A percentile compares a stretch with the other conserved stretches of the same genome.
phyloP scores from a whole-genome alignment of 257 asterid genomes.

The Cruciata laevipes region DNA sequence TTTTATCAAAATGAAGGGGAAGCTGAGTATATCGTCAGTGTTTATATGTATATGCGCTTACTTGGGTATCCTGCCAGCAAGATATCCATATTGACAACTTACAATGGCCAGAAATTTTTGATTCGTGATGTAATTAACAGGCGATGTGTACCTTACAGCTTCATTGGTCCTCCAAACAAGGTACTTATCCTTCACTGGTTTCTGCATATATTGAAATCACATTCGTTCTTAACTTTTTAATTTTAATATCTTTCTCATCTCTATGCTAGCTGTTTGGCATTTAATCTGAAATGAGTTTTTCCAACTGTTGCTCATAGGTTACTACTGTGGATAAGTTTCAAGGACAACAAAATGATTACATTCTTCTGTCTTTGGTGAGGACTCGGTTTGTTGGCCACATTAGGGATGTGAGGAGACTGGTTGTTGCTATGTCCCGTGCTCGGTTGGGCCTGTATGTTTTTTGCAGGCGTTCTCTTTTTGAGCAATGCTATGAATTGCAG shows the following conservation, averaged over 20 bases:
- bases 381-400: conserved; percentile 99
- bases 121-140: conserved; percentile 93
- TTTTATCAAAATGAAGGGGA: conserved; percentile 99
- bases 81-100: conserved; percentile 91
- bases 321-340: conserved; percentile 96
- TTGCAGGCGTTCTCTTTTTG: conserved; percentile 88
- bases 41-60: conserved; percentile 92
- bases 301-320: conserved; percentile 42
- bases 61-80: conserved; percentile 94
- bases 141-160: conserved; percentile 83
- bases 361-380: conserved; percentile 84
- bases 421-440: conserved; percentile 99
- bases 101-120: conserved; percentile 96
- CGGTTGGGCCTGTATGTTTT: conserved; percentile 91
- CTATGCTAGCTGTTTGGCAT: background rate
- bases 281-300: conserved; percentile 14
- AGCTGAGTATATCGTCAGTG: conserved; percentile 92
- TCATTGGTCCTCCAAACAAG: conserved; percentile 94
- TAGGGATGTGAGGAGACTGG: conserved; percentile 96
- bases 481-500: conserved; percentile 92
- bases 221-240: background rate
- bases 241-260: background rate
- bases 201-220: background rate
- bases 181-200: conserved; percentile 24
- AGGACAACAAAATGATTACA: conserved; percentile 94